These are phyloP conservation scores for Colletotrichum graminicola DNA, from an alignment of 2,329 filamentous ascomycete genomes.

Conservation along the genomic window DNA sequence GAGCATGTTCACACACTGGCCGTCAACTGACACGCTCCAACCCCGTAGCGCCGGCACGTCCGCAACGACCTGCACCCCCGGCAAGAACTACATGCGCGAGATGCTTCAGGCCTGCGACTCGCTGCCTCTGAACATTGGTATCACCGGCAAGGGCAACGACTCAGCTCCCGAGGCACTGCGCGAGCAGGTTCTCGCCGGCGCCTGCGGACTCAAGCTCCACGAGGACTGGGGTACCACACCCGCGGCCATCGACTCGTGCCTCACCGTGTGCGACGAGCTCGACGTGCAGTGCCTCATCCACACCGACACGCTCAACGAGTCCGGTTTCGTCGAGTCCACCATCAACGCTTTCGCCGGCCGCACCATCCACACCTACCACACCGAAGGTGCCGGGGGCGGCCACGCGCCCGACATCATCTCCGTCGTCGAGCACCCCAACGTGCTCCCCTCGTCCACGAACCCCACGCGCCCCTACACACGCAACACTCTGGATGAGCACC, in stretches of 20 bases:
- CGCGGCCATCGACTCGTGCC: constrained; percentile 89
- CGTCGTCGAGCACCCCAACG: constrained; percentile 89
- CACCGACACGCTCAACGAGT: constrained; percentile 96
- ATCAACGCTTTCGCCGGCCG: constrained; percentile 86
- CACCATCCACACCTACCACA: constrained; percentile 97
- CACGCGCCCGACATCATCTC: constrained; percentile 97
- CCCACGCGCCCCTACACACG: constrained; percentile 90
- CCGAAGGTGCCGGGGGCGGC: constrained; percentile 92
- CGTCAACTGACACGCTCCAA: constrained; percentile 44
- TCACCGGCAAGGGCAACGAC: constrained; percentile 96
- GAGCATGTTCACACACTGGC: not conserved
- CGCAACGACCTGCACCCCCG: constrained; percentile 93
- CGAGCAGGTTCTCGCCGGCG: constrained; percentile 86
- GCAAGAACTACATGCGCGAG: constrained; percentile 82
- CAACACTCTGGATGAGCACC: constrained; percentile 95
- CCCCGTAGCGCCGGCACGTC: constrained; percentile 80
- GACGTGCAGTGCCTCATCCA: constrained; percentile 96
- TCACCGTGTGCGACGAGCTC: constrained; percentile 87
- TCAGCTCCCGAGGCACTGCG: constrained; percentile 76
- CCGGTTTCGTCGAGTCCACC: constrained; percentile 95
- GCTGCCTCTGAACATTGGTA: constrained; percentile 87
- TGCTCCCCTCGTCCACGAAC: constrained; percentile 91
- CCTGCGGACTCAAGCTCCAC: constrained; percentile 91
- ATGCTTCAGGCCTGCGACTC: constrained; percentile 91
- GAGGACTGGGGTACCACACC: constrained; percentile 97